Evolutionary conservation across 306 rosid species (phyloP), one percentile per base, ranked within the genome.

Genomic region (Geum urbanum): DNA sequence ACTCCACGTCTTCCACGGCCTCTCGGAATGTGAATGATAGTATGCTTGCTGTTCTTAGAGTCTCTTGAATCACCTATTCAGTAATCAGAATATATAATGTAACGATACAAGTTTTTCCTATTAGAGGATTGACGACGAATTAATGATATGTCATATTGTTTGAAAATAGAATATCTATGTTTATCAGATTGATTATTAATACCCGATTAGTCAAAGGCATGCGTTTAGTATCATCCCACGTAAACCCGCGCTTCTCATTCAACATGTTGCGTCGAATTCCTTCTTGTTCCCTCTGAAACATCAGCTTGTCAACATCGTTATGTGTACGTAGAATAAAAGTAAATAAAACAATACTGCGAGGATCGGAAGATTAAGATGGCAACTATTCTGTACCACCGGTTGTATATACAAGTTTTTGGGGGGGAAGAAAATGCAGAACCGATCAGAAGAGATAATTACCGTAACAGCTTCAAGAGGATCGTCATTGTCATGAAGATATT

Each of bases 11-110:
- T 81, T 75, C 74, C 0, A 85, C 92, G 1, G 98, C 98, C 77
- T 92, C 98, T 78, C 98, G 85, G 82, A 90, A 92, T 74, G 98
- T 92, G 79, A 92, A 92, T 5, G 98, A 90, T 53, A 92, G 53
- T 55, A 92, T 88, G 78, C 96, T 88, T 72, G 96, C 96, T 54
- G 80, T 77, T 81, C 98, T 83, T 74, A 92, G 73, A 24, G 98
- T 92, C 65, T 92, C 98, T 80, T 88, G 88, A 68, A 90, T 86
- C 43, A 89, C 95, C 97, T 91, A 24, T 24, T 24, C 27, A 24
- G 27, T 24, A 24, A 24, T 24, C 2, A 24, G 27, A 24, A 24
- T 24, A 24, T 24, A 24, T 24, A 11, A 50, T n/a, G 8, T 51
- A 51, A 51, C 18, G n/a, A 9, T 51, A 51, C n/a, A n/a, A 2